Base-by-base conservation (phyloP, 331 rosid genomes). In the Pyrus hybrid region DNA sequence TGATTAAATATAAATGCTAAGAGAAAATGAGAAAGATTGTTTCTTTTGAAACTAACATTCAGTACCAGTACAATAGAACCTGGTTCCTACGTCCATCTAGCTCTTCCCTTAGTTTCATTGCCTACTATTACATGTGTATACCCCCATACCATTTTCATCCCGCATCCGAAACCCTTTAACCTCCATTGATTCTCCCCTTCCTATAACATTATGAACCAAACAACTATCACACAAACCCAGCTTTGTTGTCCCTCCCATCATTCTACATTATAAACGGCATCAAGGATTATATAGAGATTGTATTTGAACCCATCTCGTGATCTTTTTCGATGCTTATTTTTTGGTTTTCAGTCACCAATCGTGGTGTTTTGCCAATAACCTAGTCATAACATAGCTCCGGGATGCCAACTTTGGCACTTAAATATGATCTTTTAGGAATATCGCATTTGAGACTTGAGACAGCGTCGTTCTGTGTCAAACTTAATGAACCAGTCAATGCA, bases 381-480 rank as follows among this genome's bases (percentile, higher is more conserved):
- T 82, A 72, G 80, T 93, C 88, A 88, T 76, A 87, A 84, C 86
- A 90, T 88, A 28, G 88, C 88, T 76, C 89, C 88, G 81, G 87
- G 58, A 87, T 81, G 45, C 89, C 89, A 20, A 85, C 88, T 60
- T 94, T 87, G 82, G 89, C 80, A 60, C 83, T 85, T 22, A 92
- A 95, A 78, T 94, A 94, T 77, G 90, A 71, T 64, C 88, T 96
- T 14, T 88, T 86, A 20, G 93, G 96, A 30, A 94, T 86, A 35
- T 91, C 97, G 13, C 97, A 90, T 79, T 87, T 94, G 79, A 89
- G 91, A 79, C 77, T 77, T 28, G 95, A 81, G 13, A 88, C 96
- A 2, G 91, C 67, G 18, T 91, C 97, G 20, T 89, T 41, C 33
- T 88, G 91, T 6, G 91, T 80, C 80, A 82, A 78, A 74, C 83